These are phyloP conservation scores for Cydonia oblonga DNA, from an alignment of 331 rosid genomes.

Conservation along the genomic window DNA sequence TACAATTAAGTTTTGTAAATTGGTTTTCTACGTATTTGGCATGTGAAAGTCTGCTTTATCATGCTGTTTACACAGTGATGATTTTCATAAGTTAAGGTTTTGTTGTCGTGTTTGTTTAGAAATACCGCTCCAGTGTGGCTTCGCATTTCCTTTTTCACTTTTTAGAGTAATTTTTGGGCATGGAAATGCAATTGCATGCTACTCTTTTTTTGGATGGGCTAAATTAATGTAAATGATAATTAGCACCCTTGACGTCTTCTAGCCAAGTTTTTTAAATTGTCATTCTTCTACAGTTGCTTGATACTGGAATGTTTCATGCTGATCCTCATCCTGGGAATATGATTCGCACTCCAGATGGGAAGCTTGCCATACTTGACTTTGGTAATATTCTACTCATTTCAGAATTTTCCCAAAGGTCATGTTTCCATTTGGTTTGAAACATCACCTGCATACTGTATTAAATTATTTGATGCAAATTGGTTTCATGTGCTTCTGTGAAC, in stretches of 20 bases:
- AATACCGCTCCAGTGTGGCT: background rate
- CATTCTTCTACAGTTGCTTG: slow-evolving; percentile 61
- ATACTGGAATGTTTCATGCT: slow-evolving; percentile 95
- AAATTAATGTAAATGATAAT: background rate
- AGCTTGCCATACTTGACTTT: slow-evolving; percentile 93
- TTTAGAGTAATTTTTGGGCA: background rate
- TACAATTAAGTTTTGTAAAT: too few species aligned
- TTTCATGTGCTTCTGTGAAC: slow-evolving; percentile 1
- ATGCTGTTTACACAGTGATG: background rate
- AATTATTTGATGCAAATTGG: background rate
- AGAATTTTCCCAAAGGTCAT: slow-evolving; percentile 17
- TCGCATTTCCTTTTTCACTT: background rate
- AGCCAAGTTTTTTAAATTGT: slow-evolving; percentile 5
- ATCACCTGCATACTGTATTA: background rate
- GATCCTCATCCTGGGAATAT: slow-evolving; percentile 99
- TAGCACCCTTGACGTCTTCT: background rate
- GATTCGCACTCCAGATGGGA: slow-evolving; percentile 98
- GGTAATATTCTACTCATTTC: slow-evolving; percentile 42
- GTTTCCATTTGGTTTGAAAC: slow-evolving; percentile 5
- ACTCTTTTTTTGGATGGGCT: background rate
- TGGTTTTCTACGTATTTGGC: too few species aligned
- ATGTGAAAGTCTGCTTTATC: background rate
- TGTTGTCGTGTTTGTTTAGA: background rate
- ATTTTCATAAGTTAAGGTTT: background rate
- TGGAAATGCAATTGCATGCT: background rate